A percentile compares a stretch with the other conserved stretches of the same genome.
Conservation (phyloP, 192 early-diverging fungal species). For the Mortierella claussenii region DNA sequence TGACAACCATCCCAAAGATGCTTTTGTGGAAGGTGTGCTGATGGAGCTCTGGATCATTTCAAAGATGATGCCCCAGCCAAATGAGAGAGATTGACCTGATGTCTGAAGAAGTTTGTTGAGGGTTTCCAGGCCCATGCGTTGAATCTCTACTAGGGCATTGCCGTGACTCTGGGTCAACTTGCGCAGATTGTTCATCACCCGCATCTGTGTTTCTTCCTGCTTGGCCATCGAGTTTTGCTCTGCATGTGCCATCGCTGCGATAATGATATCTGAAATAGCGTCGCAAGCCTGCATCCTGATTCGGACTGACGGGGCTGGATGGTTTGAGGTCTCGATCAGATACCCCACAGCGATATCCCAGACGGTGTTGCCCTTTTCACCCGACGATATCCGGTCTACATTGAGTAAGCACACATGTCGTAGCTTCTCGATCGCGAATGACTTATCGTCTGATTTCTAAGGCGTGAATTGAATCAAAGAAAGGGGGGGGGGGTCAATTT, state of each 20-base stretch:
- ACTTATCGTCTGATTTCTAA: conserved; percentile 77
- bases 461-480: not conserved
- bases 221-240: conserved; percentile 66
- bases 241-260: conserved; percentile 76
- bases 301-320: conserved; percentile 53
- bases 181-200: conserved; percentile 69
- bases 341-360: conserved; percentile 79
- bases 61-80: conserved; percentile 91
- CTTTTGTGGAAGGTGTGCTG: not conserved
- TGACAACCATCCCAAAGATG: not conserved
- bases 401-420: conserved; percentile 70
- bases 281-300: conserved; percentile 84
- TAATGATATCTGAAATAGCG: conserved; percentile 79
- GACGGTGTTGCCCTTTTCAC: conserved; percentile 50
- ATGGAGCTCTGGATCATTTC: conserved; percentile 80
- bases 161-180: conserved; percentile 65
- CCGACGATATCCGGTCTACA: conserved; percentile 59
- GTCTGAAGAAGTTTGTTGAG: conserved; percentile 91
- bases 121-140: conserved; percentile 87
- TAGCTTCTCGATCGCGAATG: conserved; percentile 82
- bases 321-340: conserved; percentile 81
- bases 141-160: conserved; percentile 72
- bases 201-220: conserved; percentile 73
- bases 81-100: conserved; percentile 86
- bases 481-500: not conserved